Base-by-base conservation (phyloP, 441 rosid genomes). In the Populus trichocarpa region DNA sequence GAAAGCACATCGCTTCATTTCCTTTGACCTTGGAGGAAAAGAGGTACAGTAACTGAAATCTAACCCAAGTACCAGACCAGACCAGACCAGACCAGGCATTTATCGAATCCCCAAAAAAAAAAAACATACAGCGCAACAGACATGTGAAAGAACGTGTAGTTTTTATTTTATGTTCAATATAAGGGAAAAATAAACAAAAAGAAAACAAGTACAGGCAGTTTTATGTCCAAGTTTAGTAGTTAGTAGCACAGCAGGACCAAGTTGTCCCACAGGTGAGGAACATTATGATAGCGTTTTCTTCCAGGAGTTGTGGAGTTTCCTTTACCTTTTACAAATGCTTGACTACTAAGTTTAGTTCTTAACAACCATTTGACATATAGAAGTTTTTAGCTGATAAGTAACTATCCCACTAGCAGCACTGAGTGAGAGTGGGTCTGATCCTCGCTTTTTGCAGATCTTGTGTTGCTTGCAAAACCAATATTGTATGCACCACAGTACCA, bases 241-340 rank as follows among this genome's bases (percentile, higher is more conserved):
- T 32, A 32, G 33, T 57, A 53, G 66, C 18, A 28, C 7, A 8
- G 16, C 7, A 50, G 26, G 14, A 72, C n/a, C 23, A 40, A 70
- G 22, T 23, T 25, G 63, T 42, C 36, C 63, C 35, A 71, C n/a
- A 71, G 53, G 4, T 5, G 2, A 70, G 63, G 18, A 14, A 53
- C 63, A 53, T 18, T 18, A 18, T 18, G 22, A 53, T 20, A 6
- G 0, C 38, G 2, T 72, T 77, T 70, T 74, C 13, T 61, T 79
- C 70, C 75, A 74, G 16, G 18, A 50, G 83, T 22, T 46, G 71
- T 77, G 76, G 83, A 80, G 79, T 65, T 65, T 73, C 25, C 65
- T 70, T 74, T 2, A 28, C 70, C 57, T 77, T 69, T 73, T 78
- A n/a, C 13, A 63, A 71, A 82, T 68, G 78, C 78, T 82, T 74